phyloP scores from a whole-genome alignment of 176 grass and related monocot species.

The Aegilops longissima region DNA sequence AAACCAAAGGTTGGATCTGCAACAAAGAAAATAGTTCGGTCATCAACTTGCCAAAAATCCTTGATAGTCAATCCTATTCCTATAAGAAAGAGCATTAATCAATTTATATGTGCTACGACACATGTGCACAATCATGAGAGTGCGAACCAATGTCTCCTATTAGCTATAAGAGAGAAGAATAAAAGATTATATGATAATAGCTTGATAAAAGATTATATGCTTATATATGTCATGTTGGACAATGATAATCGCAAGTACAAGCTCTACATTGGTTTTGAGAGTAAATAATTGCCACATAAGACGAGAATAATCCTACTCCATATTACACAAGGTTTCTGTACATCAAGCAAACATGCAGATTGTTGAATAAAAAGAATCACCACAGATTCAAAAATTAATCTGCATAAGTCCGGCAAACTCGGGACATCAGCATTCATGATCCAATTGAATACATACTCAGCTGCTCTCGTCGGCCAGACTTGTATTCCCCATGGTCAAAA shows the following conservation, averaged over 20 bases:
- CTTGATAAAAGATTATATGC: background rate
- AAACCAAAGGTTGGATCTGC: slow-evolving; percentile 87
- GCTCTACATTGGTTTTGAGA: background rate
- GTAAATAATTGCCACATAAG: background rate
- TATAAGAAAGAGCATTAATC: slow-evolving; percentile 26
- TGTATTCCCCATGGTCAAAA: background rate
- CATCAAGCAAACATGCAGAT: background rate
- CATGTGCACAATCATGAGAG: slow-evolving; percentile 10
- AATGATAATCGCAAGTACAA: background rate
- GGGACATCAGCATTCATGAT: background rate
- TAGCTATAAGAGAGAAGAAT: too few relatives aligned
- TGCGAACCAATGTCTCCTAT: too few relatives aligned
- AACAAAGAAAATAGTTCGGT: slow-evolving; percentile 83
- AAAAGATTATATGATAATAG: background rate
- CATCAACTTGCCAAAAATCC: slow-evolving; percentile 96
- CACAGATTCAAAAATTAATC: background rate
- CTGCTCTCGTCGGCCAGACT: background rate
- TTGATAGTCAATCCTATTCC: slow-evolving; percentile 94
- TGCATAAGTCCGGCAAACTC: background rate
- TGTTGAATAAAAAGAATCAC: background rate
- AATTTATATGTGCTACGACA: background rate
- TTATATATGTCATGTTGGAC: background rate
- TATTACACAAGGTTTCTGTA: background rate
- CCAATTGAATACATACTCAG: background rate
- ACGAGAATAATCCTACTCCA: background rate